Conservation (phyloP, 371 early-diverging fungal species). For the Blastocladiella emersonii region DNA sequence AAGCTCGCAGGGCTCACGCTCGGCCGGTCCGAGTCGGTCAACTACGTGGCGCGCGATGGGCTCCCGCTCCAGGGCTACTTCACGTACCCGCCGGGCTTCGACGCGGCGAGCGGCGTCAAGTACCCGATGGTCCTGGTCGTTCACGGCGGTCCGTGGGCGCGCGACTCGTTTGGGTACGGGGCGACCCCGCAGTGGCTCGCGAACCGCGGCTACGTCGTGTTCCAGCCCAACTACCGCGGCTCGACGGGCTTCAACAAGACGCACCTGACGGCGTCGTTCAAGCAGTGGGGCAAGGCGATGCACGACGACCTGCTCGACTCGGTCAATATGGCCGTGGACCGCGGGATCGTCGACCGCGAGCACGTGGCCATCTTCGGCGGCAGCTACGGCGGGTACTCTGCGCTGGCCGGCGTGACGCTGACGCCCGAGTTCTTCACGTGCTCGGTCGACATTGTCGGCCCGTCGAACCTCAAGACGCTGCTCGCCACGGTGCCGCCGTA, state of each 20-base stretch:
- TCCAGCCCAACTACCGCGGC: slow-evolving; percentile 14
- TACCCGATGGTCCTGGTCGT: slow-evolving; percentile 13
- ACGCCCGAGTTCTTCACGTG: slow-evolving; percentile 14
- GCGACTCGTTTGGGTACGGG: slow-evolving; percentile 11
- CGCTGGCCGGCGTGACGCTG: slow-evolving; percentile 10
- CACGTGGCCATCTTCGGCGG: slow-evolving; percentile 15
- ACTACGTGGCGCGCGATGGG: slow-evolving; percentile 13
- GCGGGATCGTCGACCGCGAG: slow-evolving; percentile 9
- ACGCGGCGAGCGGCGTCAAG: slow-evolving; percentile 5
- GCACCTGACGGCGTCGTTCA: slow-evolving; percentile 5
- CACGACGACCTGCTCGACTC: slow-evolving; percentile 10
- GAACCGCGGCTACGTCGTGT: slow-evolving; percentile 15
- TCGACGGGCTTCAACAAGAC: slow-evolving; percentile 13
- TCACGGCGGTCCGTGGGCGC: slow-evolving; percentile 16
- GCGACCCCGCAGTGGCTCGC: slow-evolving; percentile 13
- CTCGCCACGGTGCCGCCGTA: slow-evolving; percentile 9
- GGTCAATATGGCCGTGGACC: slow-evolving; percentile 9
- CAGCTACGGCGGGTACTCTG: slow-evolving; percentile 12
- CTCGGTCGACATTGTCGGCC: slow-evolving; percentile 15
- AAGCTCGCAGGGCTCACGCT: slow-evolving; percentile 8
- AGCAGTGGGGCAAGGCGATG: slow-evolving; percentile 12
- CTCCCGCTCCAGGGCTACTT: slow-evolving; percentile 12
- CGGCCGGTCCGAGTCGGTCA: slow-evolving; percentile 9
- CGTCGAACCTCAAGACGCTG: slow-evolving; percentile 13
- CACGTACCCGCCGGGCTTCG: slow-evolving; percentile 8